Evolutionary conservation across 139 green algal species (phyloP).

Genomic region (Ulvella scutata): DNA sequence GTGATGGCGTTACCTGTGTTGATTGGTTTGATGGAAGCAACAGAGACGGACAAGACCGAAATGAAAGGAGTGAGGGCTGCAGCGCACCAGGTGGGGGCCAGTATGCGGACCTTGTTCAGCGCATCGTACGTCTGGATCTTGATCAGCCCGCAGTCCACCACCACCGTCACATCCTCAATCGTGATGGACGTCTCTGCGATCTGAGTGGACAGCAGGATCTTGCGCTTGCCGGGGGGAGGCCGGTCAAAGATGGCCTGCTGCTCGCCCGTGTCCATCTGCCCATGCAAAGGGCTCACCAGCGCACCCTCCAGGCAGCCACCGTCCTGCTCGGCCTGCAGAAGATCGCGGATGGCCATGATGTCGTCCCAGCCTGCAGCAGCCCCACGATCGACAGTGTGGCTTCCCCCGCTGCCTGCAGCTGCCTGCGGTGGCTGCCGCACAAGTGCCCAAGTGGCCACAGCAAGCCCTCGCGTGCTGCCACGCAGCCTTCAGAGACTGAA

Average conservation of each 20-base stretch:
- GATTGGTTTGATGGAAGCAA: too few relatives aligned
- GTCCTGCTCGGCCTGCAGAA: background rate
- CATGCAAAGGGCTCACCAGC: background rate
- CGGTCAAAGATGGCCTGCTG: background rate
- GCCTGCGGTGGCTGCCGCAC: too few relatives aligned
- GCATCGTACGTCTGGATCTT: constrained; percentile 22
- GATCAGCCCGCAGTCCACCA: constrained; percentile 42
- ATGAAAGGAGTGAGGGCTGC: too few relatives aligned
- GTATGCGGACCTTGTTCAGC: constrained; percentile 12
- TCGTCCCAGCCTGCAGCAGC: background rate
- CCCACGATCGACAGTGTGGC: too few relatives aligned
- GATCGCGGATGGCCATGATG: background rate
- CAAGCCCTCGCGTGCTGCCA: too few relatives aligned
- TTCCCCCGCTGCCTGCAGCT: too few relatives aligned
- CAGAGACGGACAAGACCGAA: too few relatives aligned
- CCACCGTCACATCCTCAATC: constrained; percentile 39
- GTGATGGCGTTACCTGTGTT: too few relatives aligned
- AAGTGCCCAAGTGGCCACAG: too few relatives aligned
- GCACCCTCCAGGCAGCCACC: background rate
- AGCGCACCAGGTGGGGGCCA: constrained; percentile 8
- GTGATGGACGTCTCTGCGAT: constrained; percentile 49
- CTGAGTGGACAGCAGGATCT: constrained; percentile 51
- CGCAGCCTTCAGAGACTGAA: too few relatives aligned
- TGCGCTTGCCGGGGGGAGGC: background rate
- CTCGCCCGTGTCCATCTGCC: background rate